These are phyloP conservation scores for Tylopilus sp. DNA, from an alignment of 768 basidiomycete species.

Conservation along the genomic window DNA sequence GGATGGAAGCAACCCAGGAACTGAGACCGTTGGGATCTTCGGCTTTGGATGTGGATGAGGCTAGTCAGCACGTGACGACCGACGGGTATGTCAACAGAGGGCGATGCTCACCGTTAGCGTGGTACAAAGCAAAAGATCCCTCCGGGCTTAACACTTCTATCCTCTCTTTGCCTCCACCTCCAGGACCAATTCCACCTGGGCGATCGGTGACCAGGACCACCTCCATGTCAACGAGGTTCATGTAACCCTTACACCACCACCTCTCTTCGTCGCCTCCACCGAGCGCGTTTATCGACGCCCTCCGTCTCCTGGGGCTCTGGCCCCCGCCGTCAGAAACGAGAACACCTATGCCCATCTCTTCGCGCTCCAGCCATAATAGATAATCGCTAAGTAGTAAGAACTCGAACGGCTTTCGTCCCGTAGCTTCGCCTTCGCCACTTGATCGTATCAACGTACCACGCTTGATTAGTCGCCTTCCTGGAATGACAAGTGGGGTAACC, in stretches of 20 bases:
- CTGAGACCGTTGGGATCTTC: slow-evolving; percentile 26
- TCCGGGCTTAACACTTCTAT: slow-evolving; percentile 78
- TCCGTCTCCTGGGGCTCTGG: slow-evolving; percentile 17
- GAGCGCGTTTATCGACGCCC: slow-evolving; percentile 16
- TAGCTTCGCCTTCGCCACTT: slow-evolving; percentile 41
- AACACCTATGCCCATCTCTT: slow-evolving; percentile 33
- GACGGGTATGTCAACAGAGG: neutral
- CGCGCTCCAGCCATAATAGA: slow-evolving; percentile 69
- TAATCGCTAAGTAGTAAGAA: slow-evolving; percentile 84
- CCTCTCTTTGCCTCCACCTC: slow-evolving; percentile 43
- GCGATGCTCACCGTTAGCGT: slow-evolving; percentile 40
- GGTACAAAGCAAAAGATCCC: slow-evolving; percentile 72
- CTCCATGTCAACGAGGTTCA: slow-evolving; percentile 71
- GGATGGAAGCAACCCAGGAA: slow-evolving; percentile 68
- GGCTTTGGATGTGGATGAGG: neutral
- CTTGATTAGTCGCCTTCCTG: slow-evolving; percentile 77
- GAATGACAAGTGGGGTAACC: slow-evolving; percentile 72
- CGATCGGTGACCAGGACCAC: slow-evolving; percentile 51
- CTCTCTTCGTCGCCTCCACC: slow-evolving; percentile 51
- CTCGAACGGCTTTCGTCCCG: slow-evolving; percentile 44
- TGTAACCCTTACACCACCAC: slow-evolving; percentile 71
- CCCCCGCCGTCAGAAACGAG: slow-evolving; percentile 17
- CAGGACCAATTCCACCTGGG: slow-evolving; percentile 10
- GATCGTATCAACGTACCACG: slow-evolving; percentile 58
- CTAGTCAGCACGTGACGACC: slow-evolving; percentile 1